phyloP scores from a whole-genome alignment of 148 eudicot species.

The Diospyros lotus region DNA sequence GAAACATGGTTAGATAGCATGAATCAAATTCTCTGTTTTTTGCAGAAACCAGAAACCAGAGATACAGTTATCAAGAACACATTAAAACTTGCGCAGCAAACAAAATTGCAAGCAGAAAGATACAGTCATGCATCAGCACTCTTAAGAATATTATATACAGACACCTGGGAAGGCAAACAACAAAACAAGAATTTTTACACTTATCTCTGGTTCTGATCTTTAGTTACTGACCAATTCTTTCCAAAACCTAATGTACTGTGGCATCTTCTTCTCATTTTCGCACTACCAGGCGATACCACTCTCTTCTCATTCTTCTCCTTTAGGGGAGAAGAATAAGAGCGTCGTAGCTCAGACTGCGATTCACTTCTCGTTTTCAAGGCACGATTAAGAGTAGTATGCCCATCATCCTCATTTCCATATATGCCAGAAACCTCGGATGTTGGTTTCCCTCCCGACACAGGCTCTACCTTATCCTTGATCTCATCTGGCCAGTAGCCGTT shows the following conservation, averaged over 20 bases:
- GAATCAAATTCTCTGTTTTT: no score
- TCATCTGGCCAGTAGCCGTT: constrained; percentile 49
- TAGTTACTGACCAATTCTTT: constrained; percentile 27
- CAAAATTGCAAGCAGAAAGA: no score
- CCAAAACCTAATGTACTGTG: constrained; percentile 57
- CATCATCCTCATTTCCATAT: constrained; percentile 34
- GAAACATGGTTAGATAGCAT: no score
- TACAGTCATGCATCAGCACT: no score
- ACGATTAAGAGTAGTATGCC: constrained; percentile 30
- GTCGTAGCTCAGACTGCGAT: constrained; percentile 28
- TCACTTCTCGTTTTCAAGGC: constrained; percentile 49
- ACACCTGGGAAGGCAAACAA: background rate
- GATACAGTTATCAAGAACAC: no score
- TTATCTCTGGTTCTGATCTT: constrained; percentile 17
- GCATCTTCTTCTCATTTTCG: constrained; percentile 57
- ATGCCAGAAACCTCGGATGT: constrained; percentile 16
- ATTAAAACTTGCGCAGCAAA: no score
- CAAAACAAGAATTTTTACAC: constrained; percentile 1
- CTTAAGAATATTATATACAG: no score
- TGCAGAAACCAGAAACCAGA: no score
- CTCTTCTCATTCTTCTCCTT: constrained; percentile 37
- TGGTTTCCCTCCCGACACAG: constrained; percentile 20
- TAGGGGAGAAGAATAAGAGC: constrained; percentile 19
- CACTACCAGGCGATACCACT: constrained; percentile 21
- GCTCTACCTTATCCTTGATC: constrained; percentile 27